Base-by-base conservation (phyloP, 768 basidiomycete genomes). In the Fomitopsis serialis region DNA sequence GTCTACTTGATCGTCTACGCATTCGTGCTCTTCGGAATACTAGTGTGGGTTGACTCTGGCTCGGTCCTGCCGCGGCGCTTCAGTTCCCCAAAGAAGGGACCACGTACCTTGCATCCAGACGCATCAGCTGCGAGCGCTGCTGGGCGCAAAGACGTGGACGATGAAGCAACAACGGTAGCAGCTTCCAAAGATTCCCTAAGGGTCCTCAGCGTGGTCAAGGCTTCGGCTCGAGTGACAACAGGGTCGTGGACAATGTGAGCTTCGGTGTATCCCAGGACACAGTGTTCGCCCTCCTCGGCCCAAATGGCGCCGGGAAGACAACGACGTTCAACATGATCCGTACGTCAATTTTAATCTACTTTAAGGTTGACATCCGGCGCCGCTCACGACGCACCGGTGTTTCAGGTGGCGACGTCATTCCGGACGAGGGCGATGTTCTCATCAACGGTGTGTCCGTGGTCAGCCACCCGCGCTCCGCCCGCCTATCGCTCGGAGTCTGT, bases 221-320 rank as follows among this genome's bases (percentile, higher is more conserved):
- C 78, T 92, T 80, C 54, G 70, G 61, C 1, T 45, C 42, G 23
- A 49, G 52, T 10, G 65, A 67, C 13, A 76, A 78, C 40, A 75
- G 70, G 24, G 89, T 85, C 0, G 87, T 92, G 0, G 83, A 91
- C 59, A 77, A 87, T 58, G 84, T 91, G 36, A 84, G 79, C 56
- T 79, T 90, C 59, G 82, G 82, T 0, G 82, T 89, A 24, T 68
- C 79, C 0, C 69, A 68, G 37, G 77, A 87, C 44, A 84, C 82
- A 45, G 72, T 87, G 17, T 87, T 89, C 58, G 87, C 84, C 3
- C 66, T 91, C 56, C 73, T 92, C 15, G 89, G 89, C 1, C 89
- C 89, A 1, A 92, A 91, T 58, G 89, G 89, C 7, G 89, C 88
- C 9, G 89, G 89, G 0, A 91, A 91, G 68, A 90, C 87, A 11